Percentiles rank a stretch among this genome's conserved stretches.
phyloP scores from a whole-genome alignment of 2,329 filamentous ascomycete genomes.

The Penicillium decumbens region DNA sequence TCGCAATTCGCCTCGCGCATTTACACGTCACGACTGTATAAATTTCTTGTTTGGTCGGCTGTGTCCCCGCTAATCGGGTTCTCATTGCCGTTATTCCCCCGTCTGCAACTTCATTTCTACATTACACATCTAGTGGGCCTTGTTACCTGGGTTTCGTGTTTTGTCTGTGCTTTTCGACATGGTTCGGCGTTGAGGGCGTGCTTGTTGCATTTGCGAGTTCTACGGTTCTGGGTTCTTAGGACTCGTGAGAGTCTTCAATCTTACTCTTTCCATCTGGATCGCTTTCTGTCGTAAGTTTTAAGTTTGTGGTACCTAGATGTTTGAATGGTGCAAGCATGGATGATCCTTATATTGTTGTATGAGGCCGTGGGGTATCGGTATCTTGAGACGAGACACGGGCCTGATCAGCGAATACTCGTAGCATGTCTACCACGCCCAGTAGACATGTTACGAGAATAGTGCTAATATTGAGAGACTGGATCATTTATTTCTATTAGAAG shows the following conservation, averaged over 20 bases:
- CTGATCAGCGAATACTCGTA: no score
- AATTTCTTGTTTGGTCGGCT: conserved; percentile 11
- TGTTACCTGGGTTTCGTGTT: not conserved
- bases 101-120: conserved; percentile 14
- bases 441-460: no score
- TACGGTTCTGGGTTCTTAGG: not conserved
- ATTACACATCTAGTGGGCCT: conserved; percentile 17
- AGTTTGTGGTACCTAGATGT: not conserved
- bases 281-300: not conserved
- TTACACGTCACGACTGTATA: conserved; percentile 24
- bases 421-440: no score
- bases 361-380: no score
- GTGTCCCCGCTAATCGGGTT: conserved; percentile 12
- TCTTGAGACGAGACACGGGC: no score
- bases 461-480: no score
- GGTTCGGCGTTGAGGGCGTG: conserved; percentile 15
- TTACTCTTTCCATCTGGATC: not conserved
- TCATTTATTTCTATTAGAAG: no score
- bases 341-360: not conserved
- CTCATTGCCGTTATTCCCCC: conserved; percentile 15
- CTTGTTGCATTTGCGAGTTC: conserved; percentile 5
- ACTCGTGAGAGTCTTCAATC: not conserved
- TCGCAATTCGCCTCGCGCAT: conserved; percentile 15
- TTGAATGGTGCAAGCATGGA: not conserved
- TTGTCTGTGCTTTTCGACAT: conserved; percentile 8